Conservation (phyloP, 305 asterid species). For the Ilex paraguariensis region DNA sequence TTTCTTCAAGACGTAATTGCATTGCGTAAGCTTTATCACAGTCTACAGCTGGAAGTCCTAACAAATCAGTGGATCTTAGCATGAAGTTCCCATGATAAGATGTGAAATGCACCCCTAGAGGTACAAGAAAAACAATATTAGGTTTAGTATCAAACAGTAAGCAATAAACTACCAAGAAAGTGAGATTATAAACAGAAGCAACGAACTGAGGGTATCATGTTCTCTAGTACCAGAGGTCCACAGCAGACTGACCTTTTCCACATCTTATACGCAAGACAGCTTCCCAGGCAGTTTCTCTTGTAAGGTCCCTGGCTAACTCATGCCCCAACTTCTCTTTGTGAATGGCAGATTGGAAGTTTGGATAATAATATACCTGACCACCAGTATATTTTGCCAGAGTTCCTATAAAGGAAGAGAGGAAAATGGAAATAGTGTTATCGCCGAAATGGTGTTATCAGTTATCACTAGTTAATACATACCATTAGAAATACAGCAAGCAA, state of each 20-base stretch:
- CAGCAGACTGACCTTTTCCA: constrained; percentile 69
- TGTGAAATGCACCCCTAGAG: constrained; percentile 90
- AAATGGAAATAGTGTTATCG: constrained; percentile 4
- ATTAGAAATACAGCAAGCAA: background rate
- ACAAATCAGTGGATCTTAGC: constrained; percentile 93
- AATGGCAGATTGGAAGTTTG: constrained; percentile 60
- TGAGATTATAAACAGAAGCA: background rate
- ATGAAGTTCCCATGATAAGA: constrained; percentile 98
- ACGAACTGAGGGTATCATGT: too few relatives aligned
- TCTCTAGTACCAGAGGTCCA: too few relatives aligned
- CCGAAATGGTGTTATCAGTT: too few relatives aligned
- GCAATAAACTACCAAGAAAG: constrained; percentile 14
- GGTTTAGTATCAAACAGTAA: too few relatives aligned
- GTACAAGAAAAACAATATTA: constrained; percentile 7
- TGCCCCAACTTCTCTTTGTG: constrained; percentile 77
- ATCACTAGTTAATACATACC: constrained; percentile 14
- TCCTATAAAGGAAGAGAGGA: constrained; percentile 43
- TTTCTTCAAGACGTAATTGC: constrained; percentile 91
- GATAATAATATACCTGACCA: constrained; percentile 95
- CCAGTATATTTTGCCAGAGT: constrained; percentile 97
- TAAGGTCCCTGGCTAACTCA: constrained; percentile 89
- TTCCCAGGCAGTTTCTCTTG: constrained; percentile 98
- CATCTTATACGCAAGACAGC: constrained; percentile 97
- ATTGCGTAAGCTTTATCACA: constrained; percentile 98
- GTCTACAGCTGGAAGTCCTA: constrained; percentile 97